Conservation (phyloP, 345 rosid genomes). For the Melaleuca alternifolia region DNA sequence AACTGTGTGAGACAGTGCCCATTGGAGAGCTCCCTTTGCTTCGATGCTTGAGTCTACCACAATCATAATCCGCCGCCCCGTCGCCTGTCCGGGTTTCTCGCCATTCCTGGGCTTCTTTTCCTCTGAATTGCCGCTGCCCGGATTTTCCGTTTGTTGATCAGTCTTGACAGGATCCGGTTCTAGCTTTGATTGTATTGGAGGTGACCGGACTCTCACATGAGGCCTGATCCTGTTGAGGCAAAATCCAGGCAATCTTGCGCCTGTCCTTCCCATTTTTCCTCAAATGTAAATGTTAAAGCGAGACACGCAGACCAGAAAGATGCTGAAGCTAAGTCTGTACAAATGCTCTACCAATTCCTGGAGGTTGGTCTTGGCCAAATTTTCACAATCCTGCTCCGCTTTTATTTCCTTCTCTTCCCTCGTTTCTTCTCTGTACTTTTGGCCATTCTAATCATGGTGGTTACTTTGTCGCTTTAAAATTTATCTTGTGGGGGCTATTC, state of each 20-base stretch:
- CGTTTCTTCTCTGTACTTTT: not conserved
- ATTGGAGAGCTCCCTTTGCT: constrained; percentile 73
- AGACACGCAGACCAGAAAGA: constrained; percentile 5
- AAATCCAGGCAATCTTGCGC: constrained; percentile 52
- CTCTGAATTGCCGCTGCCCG: not conserved
- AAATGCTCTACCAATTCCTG: not conserved
- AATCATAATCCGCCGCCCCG: constrained; percentile 69
- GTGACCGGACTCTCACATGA: constrained; percentile 59
- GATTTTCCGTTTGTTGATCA: constrained; percentile 3
- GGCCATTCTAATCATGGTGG: constrained; percentile 7
- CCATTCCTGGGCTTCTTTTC: not conserved
- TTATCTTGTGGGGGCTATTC: constrained; percentile 24
- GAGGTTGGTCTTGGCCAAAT: constrained; percentile 9
- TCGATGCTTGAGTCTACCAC: constrained; percentile 75
- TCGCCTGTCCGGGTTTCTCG: constrained; percentile 8
- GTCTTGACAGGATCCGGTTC: not conserved
- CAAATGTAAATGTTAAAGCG: not conserved
- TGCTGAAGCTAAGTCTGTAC: not conserved
- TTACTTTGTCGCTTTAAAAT: constrained; percentile 5
- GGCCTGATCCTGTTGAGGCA: constrained; percentile 77
- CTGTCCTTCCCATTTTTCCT: constrained; percentile 36
- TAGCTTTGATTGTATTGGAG: constrained; percentile 28
- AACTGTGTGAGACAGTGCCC: constrained; percentile 85
- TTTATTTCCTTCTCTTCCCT: constrained; percentile 2
- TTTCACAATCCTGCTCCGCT: not conserved